Evolutionary conservation across 768 basidiomycete species (phyloP).

Genomic region (Russula olivacea): DNA sequence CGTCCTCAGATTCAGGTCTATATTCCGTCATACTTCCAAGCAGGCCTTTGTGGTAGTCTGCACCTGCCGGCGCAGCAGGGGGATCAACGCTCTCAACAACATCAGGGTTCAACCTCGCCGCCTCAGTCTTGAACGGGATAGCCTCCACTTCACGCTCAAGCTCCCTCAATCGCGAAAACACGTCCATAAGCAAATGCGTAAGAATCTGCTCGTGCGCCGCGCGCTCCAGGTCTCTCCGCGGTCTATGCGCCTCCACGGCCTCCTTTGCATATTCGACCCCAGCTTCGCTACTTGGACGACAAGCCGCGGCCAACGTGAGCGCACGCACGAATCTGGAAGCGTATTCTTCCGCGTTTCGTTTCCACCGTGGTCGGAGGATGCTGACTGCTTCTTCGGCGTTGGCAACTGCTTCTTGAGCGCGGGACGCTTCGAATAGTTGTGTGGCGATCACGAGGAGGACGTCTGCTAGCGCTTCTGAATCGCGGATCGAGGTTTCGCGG

Average conservation of each 20-base stretch:
- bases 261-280: constrained; percentile 14
- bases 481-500: constrained; percentile 9
- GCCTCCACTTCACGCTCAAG: constrained; percentile 19
- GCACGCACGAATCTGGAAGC: constrained; percentile 1
- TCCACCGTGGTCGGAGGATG: constrained; percentile 7
- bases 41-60: neutral
- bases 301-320: constrained; percentile 11
- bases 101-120: constrained; percentile 14
- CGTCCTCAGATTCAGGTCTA: constrained; percentile 1
- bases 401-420: neutral
- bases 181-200: constrained; percentile 18
- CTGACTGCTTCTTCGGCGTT: constrained; percentile 11
- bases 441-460: constrained; percentile 13
- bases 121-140: constrained; percentile 19
- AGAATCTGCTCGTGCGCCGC: neutral
- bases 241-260: constrained; percentile 14
- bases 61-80: neutral
- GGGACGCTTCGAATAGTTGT: neutral
- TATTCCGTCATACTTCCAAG: neutral
- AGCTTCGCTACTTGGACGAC: neutral
- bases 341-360: neutral
- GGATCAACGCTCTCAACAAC: constrained; percentile 16
- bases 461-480: constrained; percentile 8
- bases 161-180: constrained; percentile 11
- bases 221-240: constrained; percentile 5